Evolutionary conservation across 2,329 filamentous ascomycete genomes (phyloP).

Genomic region (Tolypocladium amazonense): DNA sequence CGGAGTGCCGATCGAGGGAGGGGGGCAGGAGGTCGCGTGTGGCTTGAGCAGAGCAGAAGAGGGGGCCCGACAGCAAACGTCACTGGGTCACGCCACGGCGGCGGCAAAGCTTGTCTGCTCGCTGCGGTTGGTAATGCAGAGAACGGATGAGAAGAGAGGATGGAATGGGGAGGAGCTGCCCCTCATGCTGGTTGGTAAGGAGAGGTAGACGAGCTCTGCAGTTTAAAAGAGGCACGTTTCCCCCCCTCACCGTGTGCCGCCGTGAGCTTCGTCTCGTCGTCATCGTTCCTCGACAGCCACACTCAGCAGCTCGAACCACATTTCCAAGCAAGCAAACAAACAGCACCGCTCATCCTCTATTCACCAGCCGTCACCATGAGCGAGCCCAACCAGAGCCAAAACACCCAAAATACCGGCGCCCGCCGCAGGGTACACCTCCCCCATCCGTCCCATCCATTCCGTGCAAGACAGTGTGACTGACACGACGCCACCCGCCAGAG

Average conservation of each 20-base stretch:
- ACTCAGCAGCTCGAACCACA: background rate
- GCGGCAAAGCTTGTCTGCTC: background rate
- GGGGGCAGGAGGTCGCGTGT: background rate
- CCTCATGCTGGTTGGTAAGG: background rate
- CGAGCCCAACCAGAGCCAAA: slow-evolving; percentile 13
- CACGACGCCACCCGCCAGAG: slow-evolving; percentile 18
- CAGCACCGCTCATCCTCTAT: background rate
- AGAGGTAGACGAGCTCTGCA: background rate
- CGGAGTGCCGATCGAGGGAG: background rate
- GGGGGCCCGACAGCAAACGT: background rate
- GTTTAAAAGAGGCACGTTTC: background rate
- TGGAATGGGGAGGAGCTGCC: background rate
- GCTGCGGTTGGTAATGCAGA: background rate
- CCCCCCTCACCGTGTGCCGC: background rate
- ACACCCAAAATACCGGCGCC: slow-evolving; percentile 8
- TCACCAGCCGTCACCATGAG: slow-evolving; percentile 14
- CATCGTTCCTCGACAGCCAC: background rate
- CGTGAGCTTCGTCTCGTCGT: background rate
- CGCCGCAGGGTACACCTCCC: slow-evolving; percentile 18
- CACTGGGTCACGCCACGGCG: background rate
- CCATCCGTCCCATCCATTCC: background rate
- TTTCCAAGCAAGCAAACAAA: background rate
- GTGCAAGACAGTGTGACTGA: background rate
- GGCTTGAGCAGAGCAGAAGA: background rate
- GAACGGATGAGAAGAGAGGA: background rate